These are phyloP conservation scores for Cyanidium caldarium DNA, from an alignment of 23 red algal species.

Conservation along the genomic window DNA sequence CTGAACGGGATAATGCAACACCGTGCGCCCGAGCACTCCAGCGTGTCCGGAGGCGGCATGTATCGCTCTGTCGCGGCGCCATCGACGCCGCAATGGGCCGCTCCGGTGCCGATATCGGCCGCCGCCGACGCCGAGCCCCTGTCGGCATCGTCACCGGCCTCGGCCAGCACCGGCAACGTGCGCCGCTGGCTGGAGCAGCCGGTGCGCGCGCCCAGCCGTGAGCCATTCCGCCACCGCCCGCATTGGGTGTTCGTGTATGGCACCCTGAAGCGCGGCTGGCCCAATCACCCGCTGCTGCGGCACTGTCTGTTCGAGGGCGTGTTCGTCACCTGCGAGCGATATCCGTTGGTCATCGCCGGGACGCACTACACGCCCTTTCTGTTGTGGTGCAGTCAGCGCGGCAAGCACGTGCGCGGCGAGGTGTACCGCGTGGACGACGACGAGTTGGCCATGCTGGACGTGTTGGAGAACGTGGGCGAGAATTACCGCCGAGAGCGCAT, in stretches of 20 bases:
- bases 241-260: slow-evolving; percentile 79
- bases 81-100: no score
- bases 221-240: background rate
- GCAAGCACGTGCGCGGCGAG: slow-evolving; percentile 64
- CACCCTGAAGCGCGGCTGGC: slow-evolving; percentile 69
- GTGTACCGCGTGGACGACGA: slow-evolving; percentile 57
- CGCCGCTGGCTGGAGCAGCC: background rate
- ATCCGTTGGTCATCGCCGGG: slow-evolving; percentile 69
- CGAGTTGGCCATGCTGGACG: slow-evolving; percentile 50
- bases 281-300: slow-evolving; percentile 45
- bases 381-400: slow-evolving; percentile 24
- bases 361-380: slow-evolving; percentile 60
- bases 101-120: background rate
- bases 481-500: slow-evolving; percentile 55
- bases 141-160: background rate
- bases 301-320: slow-evolving; percentile 39
- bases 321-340: slow-evolving; percentile 36
- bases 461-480: slow-evolving; percentile 68
- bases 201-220: background rate
- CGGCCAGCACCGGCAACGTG: background rate
- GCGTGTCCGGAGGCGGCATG: background rate
- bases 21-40: background rate
- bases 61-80: no score
- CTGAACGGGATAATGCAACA: background rate
- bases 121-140: background rate